Evolutionary conservation across 257 asterid species (phyloP).

Genomic region (Gentiana straminea): DNA sequence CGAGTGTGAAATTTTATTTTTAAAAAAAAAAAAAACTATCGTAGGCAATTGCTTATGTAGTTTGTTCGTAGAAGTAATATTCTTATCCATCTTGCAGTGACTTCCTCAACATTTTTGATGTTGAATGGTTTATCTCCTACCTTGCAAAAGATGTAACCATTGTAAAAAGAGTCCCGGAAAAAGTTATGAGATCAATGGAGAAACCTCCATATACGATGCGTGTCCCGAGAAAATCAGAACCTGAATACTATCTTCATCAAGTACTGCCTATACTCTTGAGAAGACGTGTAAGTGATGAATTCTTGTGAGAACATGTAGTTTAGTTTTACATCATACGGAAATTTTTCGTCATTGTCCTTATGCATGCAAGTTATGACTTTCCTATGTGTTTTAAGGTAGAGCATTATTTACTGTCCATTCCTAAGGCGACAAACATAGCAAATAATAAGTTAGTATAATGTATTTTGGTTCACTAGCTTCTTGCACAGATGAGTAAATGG

Average conservation of each 20-base stretch:
- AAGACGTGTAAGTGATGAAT: slow-evolving; percentile 65
- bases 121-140: slow-evolving; percentile 91
- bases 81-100: slow-evolving; percentile 53
- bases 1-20: slow-evolving; percentile 26
- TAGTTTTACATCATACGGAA: neutral
- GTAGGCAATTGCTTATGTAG: too few species aligned
- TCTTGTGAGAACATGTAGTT: neutral
- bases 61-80: neutral
- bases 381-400: too few species aligned
- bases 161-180: slow-evolving; percentile 88
- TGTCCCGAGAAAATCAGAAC: slow-evolving; percentile 94
- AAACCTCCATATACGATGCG: slow-evolving; percentile 99
- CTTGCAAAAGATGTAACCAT: slow-evolving; percentile 83
- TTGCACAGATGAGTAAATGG: too few species aligned
- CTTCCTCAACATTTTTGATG: slow-evolving; percentile 76
- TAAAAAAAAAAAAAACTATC: neutral
- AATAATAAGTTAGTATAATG: too few species aligned
- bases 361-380: too few species aligned
- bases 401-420: too few species aligned
- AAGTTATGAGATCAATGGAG: slow-evolving; percentile 96
- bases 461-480: too few species aligned
- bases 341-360: too few species aligned
- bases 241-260: slow-evolving; percentile 93
- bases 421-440: too few species aligned
- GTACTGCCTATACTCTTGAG: slow-evolving; percentile 83